Evolutionary conservation across 495 filamentous ascomycete species (phyloP).

Genomic region (Podospora sp.): DNA sequence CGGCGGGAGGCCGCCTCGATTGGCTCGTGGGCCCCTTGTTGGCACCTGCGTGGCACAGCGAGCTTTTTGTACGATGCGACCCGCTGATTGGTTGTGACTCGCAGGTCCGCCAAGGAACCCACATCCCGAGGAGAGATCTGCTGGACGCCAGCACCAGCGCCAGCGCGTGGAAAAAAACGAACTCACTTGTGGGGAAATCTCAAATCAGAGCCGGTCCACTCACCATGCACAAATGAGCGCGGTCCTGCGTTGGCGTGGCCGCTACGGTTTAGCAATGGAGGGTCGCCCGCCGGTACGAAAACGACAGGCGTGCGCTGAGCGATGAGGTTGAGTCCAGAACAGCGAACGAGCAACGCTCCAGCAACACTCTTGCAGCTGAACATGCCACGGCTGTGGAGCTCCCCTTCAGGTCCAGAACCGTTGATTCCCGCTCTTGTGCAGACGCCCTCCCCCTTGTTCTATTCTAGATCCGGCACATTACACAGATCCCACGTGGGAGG

Average conservation of each 20-base stretch:
- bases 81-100: background rate
- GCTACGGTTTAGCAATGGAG: background rate
- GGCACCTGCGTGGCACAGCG: background rate
- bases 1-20: background rate
- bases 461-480: conserved; percentile 10
- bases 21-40: background rate
- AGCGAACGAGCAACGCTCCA: background rate
- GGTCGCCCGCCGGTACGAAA: background rate
- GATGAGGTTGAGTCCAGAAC: background rate
- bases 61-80: background rate
- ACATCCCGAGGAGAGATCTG: background rate
- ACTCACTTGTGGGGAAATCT: background rate
- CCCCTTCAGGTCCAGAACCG: background rate
- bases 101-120: background rate
- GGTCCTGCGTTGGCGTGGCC: background rate
- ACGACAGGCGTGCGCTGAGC: background rate
- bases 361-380: conserved; percentile 10
- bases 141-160: background rate
- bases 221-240: background rate
- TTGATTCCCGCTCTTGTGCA: conserved; percentile 4
- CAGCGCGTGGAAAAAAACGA: background rate
- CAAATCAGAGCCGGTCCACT: background rate
- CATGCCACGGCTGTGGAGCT: background rate
- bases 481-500: conserved; percentile 5
- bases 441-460: background rate